phyloP scores from a whole-genome alignment of 2,329 filamentous ascomycete species.

The Metarhizium humberi region DNA sequence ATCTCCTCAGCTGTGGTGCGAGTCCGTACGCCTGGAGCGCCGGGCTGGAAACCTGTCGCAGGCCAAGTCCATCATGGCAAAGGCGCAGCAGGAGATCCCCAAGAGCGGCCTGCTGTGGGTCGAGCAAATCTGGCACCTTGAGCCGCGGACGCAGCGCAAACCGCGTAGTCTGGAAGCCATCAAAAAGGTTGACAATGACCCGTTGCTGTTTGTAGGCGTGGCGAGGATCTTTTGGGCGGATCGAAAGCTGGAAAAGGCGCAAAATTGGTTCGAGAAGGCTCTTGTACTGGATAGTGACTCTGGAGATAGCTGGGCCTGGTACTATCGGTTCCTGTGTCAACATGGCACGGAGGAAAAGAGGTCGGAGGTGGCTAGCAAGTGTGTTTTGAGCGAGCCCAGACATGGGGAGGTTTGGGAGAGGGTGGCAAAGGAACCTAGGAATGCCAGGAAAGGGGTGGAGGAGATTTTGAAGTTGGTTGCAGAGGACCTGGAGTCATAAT shows the following conservation, averaged over 20 bases:
- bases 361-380: conserved; percentile 73
- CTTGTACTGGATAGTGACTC: conserved; percentile 77
- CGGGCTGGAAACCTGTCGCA: conserved; percentile 75
- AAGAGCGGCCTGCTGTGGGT: conserved; percentile 82
- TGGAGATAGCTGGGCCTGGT: conserved; percentile 97
- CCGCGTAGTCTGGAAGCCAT: conserved; percentile 87
- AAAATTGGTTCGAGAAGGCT: conserved; percentile 96
- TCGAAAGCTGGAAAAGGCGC: conserved; percentile 82
- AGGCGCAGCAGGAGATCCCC: conserved; percentile 83
- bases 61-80: conserved; percentile 87
- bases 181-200: conserved; percentile 91
- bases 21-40: conserved; percentile 87
- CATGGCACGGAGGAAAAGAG: conserved; percentile 94
- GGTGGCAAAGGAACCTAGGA: conserved; percentile 76
- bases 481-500: conserved; percentile 26
- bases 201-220: conserved; percentile 80
- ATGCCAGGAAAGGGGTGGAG: conserved; percentile 65
- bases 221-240: conserved; percentile 96
- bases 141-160: conserved; percentile 85
- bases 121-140: conserved; percentile 92
- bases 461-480: conserved; percentile 78
- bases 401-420: conserved; percentile 90
- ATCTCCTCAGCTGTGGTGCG: conserved; percentile 76
- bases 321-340: conserved; percentile 84
- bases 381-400: conserved; percentile 71